Evolutionary conservation across 1,139 yeast genomes (phyloP).

Genomic region (Geotrichum klebahnii): DNA sequence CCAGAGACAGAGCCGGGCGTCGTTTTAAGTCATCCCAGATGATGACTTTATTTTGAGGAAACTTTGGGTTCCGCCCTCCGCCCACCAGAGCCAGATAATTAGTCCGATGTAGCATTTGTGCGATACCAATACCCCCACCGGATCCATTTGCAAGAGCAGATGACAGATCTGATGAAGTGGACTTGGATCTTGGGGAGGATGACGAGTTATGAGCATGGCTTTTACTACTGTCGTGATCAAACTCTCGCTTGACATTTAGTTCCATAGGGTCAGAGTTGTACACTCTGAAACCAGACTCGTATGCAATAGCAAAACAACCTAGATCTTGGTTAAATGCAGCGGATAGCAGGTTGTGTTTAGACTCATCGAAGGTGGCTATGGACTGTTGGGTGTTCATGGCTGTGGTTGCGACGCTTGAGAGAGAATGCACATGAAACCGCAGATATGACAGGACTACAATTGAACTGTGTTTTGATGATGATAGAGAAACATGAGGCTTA

Average conservation of each 20-base stretch:
- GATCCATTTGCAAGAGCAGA: conserved; percentile 29
- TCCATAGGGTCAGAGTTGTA: conserved; percentile 86
- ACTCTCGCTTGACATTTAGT: conserved; percentile 60
- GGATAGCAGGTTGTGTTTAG: conserved; percentile 48
- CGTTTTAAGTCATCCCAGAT: conserved; percentile 90
- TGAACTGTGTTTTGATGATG: too few species aligned
- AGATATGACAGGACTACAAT: too few species aligned
- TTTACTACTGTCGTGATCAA: conserved; percentile 17
- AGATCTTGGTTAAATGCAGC: conserved; percentile 83
- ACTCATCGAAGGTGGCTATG: conserved; percentile 25
- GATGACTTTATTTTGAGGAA: conserved; percentile 66
- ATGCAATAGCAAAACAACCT: conserved; percentile 82
- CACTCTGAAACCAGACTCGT: conserved; percentile 79
- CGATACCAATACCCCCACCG: conserved; percentile 64
- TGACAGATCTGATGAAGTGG: neutral
- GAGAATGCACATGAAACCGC: too few species aligned
- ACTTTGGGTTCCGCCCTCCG: conserved; percentile 76
- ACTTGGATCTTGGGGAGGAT: neutral
- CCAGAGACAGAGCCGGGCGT: conserved; percentile 67
- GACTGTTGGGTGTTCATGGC: conserved; percentile 29
- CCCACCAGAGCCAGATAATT: conserved; percentile 87
- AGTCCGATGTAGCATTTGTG: conserved; percentile 82
- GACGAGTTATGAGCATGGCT: conserved; percentile 25
- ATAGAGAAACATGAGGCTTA: too few species aligned
- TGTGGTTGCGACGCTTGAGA: too few species aligned